A percentile compares a stretch with the other conserved stretches of the same genome.
Evolutionary conservation across 2,329 filamentous ascomycete species (phyloP).

Genomic region (Stachybotrys chlorohalonatus): DNA sequence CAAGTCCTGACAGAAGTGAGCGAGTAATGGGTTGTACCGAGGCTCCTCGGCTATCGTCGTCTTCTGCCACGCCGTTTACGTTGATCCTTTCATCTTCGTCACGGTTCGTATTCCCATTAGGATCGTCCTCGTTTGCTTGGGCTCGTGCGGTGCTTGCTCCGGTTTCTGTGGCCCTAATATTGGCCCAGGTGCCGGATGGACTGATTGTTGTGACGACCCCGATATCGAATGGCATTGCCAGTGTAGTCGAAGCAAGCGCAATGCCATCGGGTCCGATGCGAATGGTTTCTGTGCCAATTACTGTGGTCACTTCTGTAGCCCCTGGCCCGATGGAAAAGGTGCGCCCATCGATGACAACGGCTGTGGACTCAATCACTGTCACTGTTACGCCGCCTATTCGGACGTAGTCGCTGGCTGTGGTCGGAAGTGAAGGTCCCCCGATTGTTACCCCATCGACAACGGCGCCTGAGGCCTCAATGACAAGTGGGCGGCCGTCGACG

Average conservation of each 20-base stretch:
- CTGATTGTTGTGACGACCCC: constrained; percentile 32
- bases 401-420: not conserved
- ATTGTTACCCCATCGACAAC: constrained; percentile 8
- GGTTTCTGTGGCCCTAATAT: constrained; percentile 15
- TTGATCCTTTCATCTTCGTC: not conserved
- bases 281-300: constrained; percentile 38
- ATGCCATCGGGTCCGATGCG: constrained; percentile 41
- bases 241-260: constrained; percentile 32
- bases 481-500: constrained; percentile 42
- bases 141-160: constrained; percentile 6
- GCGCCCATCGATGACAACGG: constrained; percentile 31
- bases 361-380: constrained; percentile 30
- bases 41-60: constrained; percentile 11
- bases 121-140: constrained; percentile 3
- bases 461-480: constrained; percentile 41
- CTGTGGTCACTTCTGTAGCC: constrained; percentile 21
- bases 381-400: constrained; percentile 20
- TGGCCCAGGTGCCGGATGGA: constrained; percentile 15
- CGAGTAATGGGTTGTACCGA: not conserved
- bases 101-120: not conserved
- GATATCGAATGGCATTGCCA: constrained; percentile 35
- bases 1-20: not conserved
- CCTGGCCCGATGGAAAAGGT: constrained; percentile 36
- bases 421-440: not conserved
- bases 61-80: constrained; percentile 1